Base-by-base conservation (phyloP, 2,329 filamentous ascomycete species). In the Dothiorella sarmentorum region DNA sequence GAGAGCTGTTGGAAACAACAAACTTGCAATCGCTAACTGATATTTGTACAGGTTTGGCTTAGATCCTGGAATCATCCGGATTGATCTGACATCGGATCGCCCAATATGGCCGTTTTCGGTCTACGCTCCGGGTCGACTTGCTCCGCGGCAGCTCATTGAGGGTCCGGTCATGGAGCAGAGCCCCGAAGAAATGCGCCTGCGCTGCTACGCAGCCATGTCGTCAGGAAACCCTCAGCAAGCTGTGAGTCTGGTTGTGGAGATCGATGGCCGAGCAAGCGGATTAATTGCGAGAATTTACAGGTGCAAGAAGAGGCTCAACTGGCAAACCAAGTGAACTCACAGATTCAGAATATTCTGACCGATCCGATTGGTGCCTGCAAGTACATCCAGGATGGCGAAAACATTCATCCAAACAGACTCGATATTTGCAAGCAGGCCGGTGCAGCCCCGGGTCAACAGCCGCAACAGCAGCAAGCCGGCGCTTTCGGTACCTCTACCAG, bases 21-120 rank as follows among this genome's bases (percentile, higher is more conserved):
- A 9, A 29, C 4, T 10, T 5, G n/a, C 0, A 31, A 17, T 4
- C 27, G 3, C 9, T 29, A 6, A 13, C 13, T 24, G 27, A 27
- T 20, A n/a, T 6, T 22, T n/a, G 3, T 7, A 11, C 17, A 58
- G 56, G 37, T 58, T 42, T 20, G 22, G 31, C 15, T 24, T 58
- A n/a, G 56, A 58, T 33, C 65, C 64, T 18, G 68, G 68, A 10
- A 66, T 65, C 18, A 72, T 75, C 49, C 68, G 71, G 37, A 56
- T 62, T 56, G 91, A 95, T 68, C 78, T 95, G 44, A 83, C 80
- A 0, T 78, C 80, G 20, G 90, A 94, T 61, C 81, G 82, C 7
- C 93, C 93, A 17, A 76, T 84, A 78, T 97, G 92, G 89, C 87
- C 94, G 4, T 81, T 97, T 22, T 96, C 92, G 1, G 82, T 88